Evolutionary conservation across 1,139 yeast species (phyloP).

Genomic region (Hansenula anomala): DNA sequence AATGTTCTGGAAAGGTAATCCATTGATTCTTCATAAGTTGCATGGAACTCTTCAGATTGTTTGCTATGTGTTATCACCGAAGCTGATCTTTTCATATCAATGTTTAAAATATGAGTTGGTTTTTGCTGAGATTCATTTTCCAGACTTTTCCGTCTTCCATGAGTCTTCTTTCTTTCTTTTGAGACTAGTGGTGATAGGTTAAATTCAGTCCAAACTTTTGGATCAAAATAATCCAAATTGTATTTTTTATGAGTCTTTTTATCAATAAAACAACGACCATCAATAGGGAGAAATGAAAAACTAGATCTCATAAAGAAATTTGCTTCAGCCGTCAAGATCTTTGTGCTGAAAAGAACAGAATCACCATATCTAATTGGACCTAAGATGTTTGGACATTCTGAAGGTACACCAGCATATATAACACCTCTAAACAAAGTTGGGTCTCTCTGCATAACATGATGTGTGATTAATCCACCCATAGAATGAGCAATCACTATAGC

Average conservation of each 20-base stretch:
- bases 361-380: slow-evolving; percentile 87
- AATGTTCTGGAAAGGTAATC: slow-evolving; percentile 61
- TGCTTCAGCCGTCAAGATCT: slow-evolving; percentile 71
- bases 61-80: neutral
- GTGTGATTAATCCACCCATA: slow-evolving; percentile 89
- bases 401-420: slow-evolving; percentile 78
- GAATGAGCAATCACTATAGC: slow-evolving; percentile 79
- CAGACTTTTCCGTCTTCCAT: slow-evolving; percentile 1
- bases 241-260: slow-evolving; percentile 50
- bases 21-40: slow-evolving; percentile 56
- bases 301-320: slow-evolving; percentile 88
- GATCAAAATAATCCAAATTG: slow-evolving; percentile 73
- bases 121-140: slow-evolving; percentile 1
- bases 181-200: slow-evolving; percentile 74
- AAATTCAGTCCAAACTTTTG: slow-evolving; percentile 74
- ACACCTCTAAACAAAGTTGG: slow-evolving; percentile 70
- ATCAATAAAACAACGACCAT: slow-evolving; percentile 71
- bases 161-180: slow-evolving; percentile 28
- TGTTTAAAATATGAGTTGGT: neutral
- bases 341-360: slow-evolving; percentile 67
- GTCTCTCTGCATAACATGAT: slow-evolving; percentile 64
- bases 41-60: slow-evolving; percentile 15
- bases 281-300: slow-evolving; percentile 68
- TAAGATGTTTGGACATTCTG: slow-evolving; percentile 77
- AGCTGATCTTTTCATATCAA: slow-evolving; percentile 12